Conservation (phyloP, 768 basidiomycete genomes). For the Kwoniella sp. region DNA sequence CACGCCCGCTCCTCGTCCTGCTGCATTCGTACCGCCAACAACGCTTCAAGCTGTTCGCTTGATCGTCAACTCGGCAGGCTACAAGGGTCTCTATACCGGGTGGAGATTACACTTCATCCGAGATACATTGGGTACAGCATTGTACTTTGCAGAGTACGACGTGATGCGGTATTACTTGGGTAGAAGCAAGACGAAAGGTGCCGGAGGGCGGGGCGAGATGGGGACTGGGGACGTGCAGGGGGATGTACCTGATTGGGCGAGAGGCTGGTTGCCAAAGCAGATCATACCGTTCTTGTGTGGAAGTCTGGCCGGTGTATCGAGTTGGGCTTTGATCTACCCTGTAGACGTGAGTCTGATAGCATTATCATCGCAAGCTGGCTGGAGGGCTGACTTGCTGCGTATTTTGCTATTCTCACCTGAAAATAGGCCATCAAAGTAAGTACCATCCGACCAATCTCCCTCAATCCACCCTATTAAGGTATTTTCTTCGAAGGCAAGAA, state of each 20-base stretch:
- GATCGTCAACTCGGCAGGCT: conserved; percentile 60
- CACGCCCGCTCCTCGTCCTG: conserved; percentile 16
- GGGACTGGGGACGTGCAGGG: conserved; percentile 43
- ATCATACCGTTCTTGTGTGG: conserved; percentile 89
- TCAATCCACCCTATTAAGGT: too few relatives aligned
- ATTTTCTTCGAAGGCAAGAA: too few relatives aligned
- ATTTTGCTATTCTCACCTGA: neutral
- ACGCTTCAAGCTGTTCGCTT: conserved; percentile 77
- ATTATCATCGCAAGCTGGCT: neutral
- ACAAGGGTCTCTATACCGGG: conserved; percentile 61
- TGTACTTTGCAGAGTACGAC: conserved; percentile 95
- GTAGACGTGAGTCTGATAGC: conserved; percentile 68
- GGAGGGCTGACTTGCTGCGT: neutral
- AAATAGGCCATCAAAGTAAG: conserved; percentile 30
- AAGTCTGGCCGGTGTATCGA: conserved; percentile 77
- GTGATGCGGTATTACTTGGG: conserved; percentile 85
- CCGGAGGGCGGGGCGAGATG: conserved; percentile 10
- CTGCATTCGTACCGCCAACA: conserved; percentile 67
- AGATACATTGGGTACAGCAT: conserved; percentile 82
- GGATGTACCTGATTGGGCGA: conserved; percentile 54
- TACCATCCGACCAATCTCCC: too few relatives aligned
- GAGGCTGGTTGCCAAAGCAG: conserved; percentile 75
- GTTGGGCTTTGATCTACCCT: conserved; percentile 85
- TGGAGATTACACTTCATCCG: conserved; percentile 88
- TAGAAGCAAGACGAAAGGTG: conserved; percentile 55